Percentiles rank a stretch among this genome's conserved stretches.
Evolutionary conservation across 305 asterid genomes (phyloP).

Genomic region (Salvia sclarea): DNA sequence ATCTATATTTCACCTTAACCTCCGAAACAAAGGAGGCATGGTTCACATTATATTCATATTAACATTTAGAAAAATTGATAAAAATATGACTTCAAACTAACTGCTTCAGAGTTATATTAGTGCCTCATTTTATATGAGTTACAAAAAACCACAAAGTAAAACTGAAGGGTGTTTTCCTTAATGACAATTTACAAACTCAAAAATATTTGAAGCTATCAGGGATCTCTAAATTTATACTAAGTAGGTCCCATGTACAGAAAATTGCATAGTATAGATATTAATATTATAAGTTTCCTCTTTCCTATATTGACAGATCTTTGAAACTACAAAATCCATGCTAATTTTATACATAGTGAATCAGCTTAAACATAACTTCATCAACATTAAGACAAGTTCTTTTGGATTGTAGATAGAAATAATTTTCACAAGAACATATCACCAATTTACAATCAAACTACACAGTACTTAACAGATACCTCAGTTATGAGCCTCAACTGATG

Average conservation of each 20-base stretch:
- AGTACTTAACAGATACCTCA: slow-evolving; percentile 53
- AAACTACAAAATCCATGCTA: not conserved
- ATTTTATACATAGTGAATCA: not conserved
- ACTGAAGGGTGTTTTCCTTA: not conserved
- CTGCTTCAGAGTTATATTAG: not conserved
- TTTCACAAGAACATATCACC: not conserved
- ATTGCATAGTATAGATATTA: not conserved
- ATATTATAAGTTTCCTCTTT: not conserved
- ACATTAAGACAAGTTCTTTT: not conserved
- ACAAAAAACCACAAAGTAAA: too few species aligned
- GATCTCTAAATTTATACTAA: not conserved
- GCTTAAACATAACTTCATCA: not conserved
- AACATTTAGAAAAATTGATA: not conserved
- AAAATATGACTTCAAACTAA: not conserved
- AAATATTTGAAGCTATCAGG: not conserved
- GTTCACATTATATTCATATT: not conserved
- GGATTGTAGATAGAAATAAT: not conserved
- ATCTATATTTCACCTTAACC: not conserved
- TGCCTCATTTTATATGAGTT: slow-evolving; percentile 6
- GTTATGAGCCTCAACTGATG: slow-evolving; percentile 86
- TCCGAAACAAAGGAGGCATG: not conserved
- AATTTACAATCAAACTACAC: not conserved
- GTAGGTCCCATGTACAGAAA: not conserved
- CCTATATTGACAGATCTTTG: not conserved
- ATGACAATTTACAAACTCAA: not conserved